Evolutionary conservation across 2,329 filamentous ascomycete species (phyloP), one percentile per base, ranked within the genome.

Genomic region (Ophiocordyceps camponoti-rufipedis): DNA sequence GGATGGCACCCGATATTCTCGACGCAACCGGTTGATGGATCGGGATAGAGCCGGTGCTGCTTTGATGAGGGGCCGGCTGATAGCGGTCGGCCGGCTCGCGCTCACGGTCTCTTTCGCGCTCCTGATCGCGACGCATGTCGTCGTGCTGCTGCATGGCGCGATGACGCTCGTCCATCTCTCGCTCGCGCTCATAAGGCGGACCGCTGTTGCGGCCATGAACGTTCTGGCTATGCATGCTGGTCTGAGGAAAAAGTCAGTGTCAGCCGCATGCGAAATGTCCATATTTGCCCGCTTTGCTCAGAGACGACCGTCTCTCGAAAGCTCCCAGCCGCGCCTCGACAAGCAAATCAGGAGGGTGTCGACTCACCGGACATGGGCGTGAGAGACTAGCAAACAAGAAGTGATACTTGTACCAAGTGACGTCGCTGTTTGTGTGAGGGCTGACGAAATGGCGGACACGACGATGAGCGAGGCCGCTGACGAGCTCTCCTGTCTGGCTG

Each of bases 21-120:
- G 87, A 78, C 50, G 89, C 89, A 48, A 95, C 87, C 5, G 89
- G 89, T 62, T 96, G 89, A 63, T 96, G 89, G 54, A 96, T 81
- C 46, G 88, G 86, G 46, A 94, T 85, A 3, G 88, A 86, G 47
- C 82, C 85, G 38, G 85, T 80, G 57, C 85, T 88, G 63, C 82
- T 91, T 61, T 95, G 88, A 57, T 91, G 86, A 49, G 61, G 59
- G 28, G 82, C 78, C 48, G 83, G 73, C 53, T 80, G 81, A 56
- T 78, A 80, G 44, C 77, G 74, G 41, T 81, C 78, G 58, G 75
- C 70, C 48, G 74, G 68, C 51, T 85, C 80, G 58, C 80, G 61
- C 46, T 63, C 60, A 46, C 58, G 56, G 49, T 85, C 80, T 56
- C 80, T 72, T 52, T 85, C 79, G 49, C 78, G 71, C 51, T 83